Base-by-base conservation (phyloP, 352 stramenopile genomes). In the Globisporangium emineosum region DNA sequence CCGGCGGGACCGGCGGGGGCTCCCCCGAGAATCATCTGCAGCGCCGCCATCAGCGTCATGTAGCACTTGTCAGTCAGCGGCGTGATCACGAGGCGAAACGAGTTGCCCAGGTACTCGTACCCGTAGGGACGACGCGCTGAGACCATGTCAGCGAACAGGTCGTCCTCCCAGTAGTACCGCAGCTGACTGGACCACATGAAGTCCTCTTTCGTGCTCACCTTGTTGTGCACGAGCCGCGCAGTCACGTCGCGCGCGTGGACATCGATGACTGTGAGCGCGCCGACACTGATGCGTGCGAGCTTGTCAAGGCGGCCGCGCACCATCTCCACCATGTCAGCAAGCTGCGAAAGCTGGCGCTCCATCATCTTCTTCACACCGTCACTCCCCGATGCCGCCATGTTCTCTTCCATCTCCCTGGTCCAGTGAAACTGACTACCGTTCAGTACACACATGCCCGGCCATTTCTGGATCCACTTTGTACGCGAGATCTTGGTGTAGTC, bases 101-200 rank as follows among this genome's bases (percentile, higher is more conserved):
- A 97, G 64, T 98, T 98, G 7, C 96, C 96, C n/a, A 98, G 70
- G 71, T 98, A 99, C 72, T 99, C 96, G 69, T 98, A 99, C 8
- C 91, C 96, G 69, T 98, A 98, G 4, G 88, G 89, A 5, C 94
- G 79, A 2, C 95, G 76, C 0, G 93, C 91, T 0, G 84, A 96
- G 15, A 98, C 91, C 87, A 98, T 98, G 35, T 97, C 88, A 0
- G 96, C 92, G 56, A 86, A 82, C 52, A 96, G 56, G 47, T 96
- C 79, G 53, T 87, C 74, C 59, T 81, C 65, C 94, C 94, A 98
- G 76, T 98, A 98, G 65, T 98, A 98, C n/a, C 94, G 82, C 54
- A 98, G 90, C 71, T 98, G 94, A 17, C 83, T 93, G 15, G 81
- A 91, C 94, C 94, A 98, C 76, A 97, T 91, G 66, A 98, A 98